Conservation (phyloP, 805 yeast genomes). For the Ogataea thermomethanolica region DNA sequence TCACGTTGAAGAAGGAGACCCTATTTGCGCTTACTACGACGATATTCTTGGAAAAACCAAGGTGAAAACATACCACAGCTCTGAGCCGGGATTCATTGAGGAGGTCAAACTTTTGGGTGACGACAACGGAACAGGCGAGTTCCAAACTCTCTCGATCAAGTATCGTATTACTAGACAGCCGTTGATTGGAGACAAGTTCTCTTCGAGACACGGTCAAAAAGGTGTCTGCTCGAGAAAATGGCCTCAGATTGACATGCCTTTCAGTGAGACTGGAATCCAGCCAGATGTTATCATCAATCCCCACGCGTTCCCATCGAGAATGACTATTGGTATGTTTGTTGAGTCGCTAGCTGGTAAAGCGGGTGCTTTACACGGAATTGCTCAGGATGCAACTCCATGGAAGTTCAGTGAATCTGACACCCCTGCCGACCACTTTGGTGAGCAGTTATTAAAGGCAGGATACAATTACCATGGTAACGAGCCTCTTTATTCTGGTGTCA, state of each 20-base stretch:
- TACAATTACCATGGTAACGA: constrained; percentile 98
- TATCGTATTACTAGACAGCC: constrained; percentile 90
- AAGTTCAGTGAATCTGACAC: constrained; percentile 85
- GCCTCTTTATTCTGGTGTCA: constrained; percentile 97
- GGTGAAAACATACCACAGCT: constrained; percentile 87
- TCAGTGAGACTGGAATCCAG: constrained; percentile 91
- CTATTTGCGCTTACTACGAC: constrained; percentile 88
- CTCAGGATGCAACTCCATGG: constrained; percentile 98
- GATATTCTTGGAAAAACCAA: constrained; percentile 88
- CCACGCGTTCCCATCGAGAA: constrained; percentile 99
- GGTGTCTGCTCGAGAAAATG: constrained; percentile 98
- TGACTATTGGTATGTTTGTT: constrained; percentile 99
- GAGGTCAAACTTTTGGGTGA: constrained; percentile 92
- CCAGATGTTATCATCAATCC: constrained; percentile 98
- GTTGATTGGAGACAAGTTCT: constrained; percentile 94
- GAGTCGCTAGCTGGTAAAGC: constrained; percentile 98
- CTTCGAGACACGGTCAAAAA: constrained; percentile 97
- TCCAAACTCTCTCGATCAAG: constrained; percentile 83
- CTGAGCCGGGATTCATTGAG: constrained; percentile 92
- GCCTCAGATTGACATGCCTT: constrained; percentile 97
- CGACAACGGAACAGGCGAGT: constrained; percentile 71
- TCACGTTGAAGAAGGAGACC: constrained; percentile 91
- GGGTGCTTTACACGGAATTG: constrained; percentile 95
- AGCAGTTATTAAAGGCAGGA: constrained; percentile 82
- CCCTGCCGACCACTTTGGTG: constrained; percentile 97